Percentiles rank a stretch among this genome's conserved stretches.
These are phyloP conservation scores for Puccinia horiana DNA, from an alignment of 1,284 basidiomycete genomes.

Conservation along the genomic window DNA sequence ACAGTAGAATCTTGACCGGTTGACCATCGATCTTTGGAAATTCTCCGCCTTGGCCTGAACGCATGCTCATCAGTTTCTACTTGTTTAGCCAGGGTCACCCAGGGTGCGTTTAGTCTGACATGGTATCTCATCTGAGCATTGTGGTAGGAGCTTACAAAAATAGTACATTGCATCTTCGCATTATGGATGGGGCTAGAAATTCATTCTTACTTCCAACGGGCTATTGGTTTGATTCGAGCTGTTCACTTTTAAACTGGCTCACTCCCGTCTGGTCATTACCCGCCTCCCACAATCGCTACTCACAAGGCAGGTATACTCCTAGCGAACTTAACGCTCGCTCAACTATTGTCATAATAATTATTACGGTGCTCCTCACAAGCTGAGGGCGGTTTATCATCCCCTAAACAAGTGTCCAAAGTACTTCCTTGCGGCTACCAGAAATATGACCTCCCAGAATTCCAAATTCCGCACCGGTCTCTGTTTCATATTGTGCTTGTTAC, in stretches of 20 bases:
- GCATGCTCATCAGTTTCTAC: conserved; percentile 7
- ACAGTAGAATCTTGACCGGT: background rate
- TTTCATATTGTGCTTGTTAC: background rate
- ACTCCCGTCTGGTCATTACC: background rate
- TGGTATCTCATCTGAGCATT: conserved; percentile 4
- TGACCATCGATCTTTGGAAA: background rate
- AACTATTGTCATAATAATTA: background rate
- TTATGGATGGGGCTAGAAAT: background rate
- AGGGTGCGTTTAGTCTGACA: background rate
- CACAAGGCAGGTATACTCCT: background rate
- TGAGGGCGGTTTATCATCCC: conserved; percentile 1
- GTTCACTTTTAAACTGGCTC: background rate
- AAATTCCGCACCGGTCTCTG: background rate
- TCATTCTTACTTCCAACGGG: background rate
- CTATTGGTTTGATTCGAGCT: background rate
- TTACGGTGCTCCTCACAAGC: background rate
- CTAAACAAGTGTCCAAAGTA: background rate
- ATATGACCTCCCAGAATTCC: background rate
- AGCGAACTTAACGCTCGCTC: background rate
- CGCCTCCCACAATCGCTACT: background rate
- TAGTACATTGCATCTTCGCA: background rate
- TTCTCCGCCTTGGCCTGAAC: background rate
- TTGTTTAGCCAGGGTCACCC: conserved; percentile 1
- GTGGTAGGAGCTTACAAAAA: conserved; percentile 9
- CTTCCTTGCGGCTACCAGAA: background rate